Conservation (phyloP, 352 stramenopile genomes). For the Pythium sp. region DNA sequence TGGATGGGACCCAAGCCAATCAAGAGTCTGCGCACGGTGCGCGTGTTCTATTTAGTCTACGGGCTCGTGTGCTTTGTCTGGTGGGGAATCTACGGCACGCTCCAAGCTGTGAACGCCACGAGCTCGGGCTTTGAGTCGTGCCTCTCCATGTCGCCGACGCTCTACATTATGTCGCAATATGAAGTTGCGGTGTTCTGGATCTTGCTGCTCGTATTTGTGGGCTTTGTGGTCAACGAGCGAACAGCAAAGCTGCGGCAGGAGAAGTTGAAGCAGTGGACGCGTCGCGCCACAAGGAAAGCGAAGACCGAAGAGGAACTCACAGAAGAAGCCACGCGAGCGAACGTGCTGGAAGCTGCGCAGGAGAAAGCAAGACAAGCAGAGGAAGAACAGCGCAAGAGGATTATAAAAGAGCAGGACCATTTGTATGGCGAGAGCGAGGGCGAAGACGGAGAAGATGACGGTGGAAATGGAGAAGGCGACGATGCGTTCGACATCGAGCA, state of each 20-base stretch:
- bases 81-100: conserved; percentile 67
- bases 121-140: conserved; percentile 67
- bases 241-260: conserved; percentile 34
- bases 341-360: conserved; percentile 28
- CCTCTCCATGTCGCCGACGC: conserved; percentile 55
- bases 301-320: conserved; percentile 23
- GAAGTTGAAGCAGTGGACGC: conserved; percentile 31
- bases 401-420: conserved; percentile 34
- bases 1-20: conserved; percentile 67
- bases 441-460: conserved; percentile 20
- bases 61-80: conserved; percentile 55
- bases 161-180: conserved; percentile 73
- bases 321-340: conserved; percentile 32
- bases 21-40: conserved; percentile 48
- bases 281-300: conserved; percentile 31
- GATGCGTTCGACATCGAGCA: neutral
- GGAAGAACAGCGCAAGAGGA: conserved; percentile 39
- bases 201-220: conserved; percentile 38
- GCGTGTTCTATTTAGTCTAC: conserved; percentile 64
- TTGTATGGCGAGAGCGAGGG: conserved; percentile 42
- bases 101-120: conserved; percentile 53
- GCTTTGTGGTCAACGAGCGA: conserved; percentile 55
- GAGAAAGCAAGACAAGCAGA: conserved; percentile 38
- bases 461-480: conserved; percentile 19
- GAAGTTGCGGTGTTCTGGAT: conserved; percentile 70